Evolutionary conservation across 306 rosid species (phyloP).

Genomic region (Lathyrus aphaca): DNA sequence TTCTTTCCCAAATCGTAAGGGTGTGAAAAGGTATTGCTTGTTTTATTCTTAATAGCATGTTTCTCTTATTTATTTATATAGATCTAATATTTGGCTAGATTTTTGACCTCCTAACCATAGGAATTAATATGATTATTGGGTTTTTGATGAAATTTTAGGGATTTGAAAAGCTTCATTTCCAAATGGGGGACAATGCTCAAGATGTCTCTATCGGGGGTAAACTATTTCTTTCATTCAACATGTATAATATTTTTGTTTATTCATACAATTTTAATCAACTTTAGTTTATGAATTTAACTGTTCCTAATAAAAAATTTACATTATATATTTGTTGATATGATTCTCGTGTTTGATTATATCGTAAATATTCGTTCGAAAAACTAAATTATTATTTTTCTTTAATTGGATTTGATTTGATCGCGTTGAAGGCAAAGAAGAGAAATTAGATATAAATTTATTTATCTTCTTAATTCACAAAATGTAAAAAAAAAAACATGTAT

Average conservation of each 20-base stretch:
- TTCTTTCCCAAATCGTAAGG: not conserved
- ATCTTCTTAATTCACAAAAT: not conserved
- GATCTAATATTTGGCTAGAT: not conserved
- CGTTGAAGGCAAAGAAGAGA: not conserved
- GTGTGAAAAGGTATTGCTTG: not conserved
- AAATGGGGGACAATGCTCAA: not conserved
- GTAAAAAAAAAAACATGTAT: too few relatives aligned
- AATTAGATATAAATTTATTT: not conserved
- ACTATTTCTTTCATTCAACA: not conserved
- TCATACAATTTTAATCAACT: not conserved
- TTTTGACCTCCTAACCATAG: not conserved
- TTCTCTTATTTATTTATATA: not conserved
- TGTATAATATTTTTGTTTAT: not conserved
- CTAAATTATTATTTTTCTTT: not conserved
- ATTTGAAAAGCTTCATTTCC: not conserved
- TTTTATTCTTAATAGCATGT: not conserved
- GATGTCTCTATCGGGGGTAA: not conserved
- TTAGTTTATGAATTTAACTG: too few relatives aligned
- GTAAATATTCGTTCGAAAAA: not conserved
- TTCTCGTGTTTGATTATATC: not conserved
- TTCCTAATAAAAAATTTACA: too few relatives aligned
- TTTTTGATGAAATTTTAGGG: not conserved
- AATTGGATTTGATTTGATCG: not conserved
- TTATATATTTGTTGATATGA: not conserved
- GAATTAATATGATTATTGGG: not conserved